Evolutionary conservation across 202 grass and related monocot species (phyloP).

Genomic region (Musa balbisiana): DNA sequence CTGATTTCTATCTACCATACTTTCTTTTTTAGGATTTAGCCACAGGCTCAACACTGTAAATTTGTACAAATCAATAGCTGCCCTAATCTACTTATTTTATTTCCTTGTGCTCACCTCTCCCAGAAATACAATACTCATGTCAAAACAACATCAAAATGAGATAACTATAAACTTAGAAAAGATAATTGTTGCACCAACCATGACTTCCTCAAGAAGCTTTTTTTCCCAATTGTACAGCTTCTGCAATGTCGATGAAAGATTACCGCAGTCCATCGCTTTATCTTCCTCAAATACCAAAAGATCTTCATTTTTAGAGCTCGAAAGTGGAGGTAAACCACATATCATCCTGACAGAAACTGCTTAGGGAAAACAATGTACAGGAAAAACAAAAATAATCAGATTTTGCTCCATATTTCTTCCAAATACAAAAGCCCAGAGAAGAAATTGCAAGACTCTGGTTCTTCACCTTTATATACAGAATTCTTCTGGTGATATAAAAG

Average conservation of each 20-base stretch:
- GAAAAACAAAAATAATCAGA: constrained; percentile 9
- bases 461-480: constrained; percentile 70
- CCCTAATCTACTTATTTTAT: background rate
- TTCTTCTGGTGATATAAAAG: constrained; percentile 77
- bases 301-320: constrained; percentile 33
- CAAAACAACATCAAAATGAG: background rate
- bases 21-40: background rate
- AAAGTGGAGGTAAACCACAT: constrained; percentile 54
- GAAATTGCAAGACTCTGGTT: background rate
- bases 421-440: constrained; percentile 14
- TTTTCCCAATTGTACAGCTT: constrained; percentile 96
- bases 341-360: constrained; percentile 73
- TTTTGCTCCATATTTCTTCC: constrained; percentile 2
- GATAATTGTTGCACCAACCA: constrained; percentile 46
- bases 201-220: constrained; percentile 94
- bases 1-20: too few species aligned
- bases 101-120: background rate
- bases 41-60: background rate
- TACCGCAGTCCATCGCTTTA: constrained; percentile 58
- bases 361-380: constrained; percentile 20
- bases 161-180: background rate
- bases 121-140: background rate
- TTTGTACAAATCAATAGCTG: background rate
- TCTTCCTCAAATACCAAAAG: constrained; percentile 70
- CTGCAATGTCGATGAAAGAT: constrained; percentile 86